Percentiles rank a stretch among this genome's conserved stretches.
phyloP scores from a whole-genome alignment of 768 basidiomycete species.

The Leccinum subgranulosum region DNA sequence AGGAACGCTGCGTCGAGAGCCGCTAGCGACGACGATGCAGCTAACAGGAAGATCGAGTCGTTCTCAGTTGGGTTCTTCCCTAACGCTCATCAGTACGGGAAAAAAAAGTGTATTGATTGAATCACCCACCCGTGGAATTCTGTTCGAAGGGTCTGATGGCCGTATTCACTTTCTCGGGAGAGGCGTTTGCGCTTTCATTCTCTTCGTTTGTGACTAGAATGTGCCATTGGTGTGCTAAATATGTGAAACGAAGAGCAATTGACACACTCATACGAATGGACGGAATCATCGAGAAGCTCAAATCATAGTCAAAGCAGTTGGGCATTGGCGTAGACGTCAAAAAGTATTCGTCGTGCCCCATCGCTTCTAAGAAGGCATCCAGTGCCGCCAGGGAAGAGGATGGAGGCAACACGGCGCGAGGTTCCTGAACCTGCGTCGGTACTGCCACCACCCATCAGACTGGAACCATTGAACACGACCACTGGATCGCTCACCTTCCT shows the following conservation, averaged over 20 bases:
- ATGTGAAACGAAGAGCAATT: neutral
- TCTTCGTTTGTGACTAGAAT: neutral
- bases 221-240: neutral
- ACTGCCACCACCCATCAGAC: slow-evolving; percentile 3
- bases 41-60: neutral
- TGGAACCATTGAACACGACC: neutral
- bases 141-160: neutral
- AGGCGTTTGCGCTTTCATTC: neutral
- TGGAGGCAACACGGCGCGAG: neutral
- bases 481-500: slow-evolving; percentile 9
- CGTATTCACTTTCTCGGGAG: neutral
- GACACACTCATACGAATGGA: neutral
- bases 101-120: neutral
- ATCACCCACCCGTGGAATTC: slow-evolving; percentile 8
- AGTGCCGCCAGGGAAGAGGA: slow-evolving; percentile 6
- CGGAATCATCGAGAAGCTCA: slow-evolving; percentile 1
- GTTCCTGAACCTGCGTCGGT: neutral
- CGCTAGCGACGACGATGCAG: slow-evolving; percentile 5
- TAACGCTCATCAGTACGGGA: neutral
- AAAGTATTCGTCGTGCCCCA: slow-evolving; percentile 1
- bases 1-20: slow-evolving; percentile 2
- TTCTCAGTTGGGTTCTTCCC: neutral
- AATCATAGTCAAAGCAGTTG: neutral
- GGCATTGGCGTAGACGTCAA: neutral
- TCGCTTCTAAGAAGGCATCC: neutral